Conservation (phyloP, 2,329 filamentous ascomycete genomes). For the Phoma sp. region DNA sequence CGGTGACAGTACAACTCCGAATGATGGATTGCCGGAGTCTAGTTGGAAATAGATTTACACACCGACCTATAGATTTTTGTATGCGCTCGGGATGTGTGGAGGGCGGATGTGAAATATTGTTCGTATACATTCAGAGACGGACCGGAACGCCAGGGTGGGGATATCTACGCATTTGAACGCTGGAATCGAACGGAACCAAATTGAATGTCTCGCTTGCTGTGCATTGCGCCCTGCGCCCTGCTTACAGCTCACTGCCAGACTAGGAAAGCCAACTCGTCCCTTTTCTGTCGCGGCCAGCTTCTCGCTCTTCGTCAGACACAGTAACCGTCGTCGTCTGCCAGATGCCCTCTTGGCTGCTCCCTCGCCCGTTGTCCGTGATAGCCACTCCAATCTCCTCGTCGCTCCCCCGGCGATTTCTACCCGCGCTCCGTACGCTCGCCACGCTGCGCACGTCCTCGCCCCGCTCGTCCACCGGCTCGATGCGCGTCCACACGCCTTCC, state of each 20-base stretch:
- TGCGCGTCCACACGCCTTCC: constrained; percentile 9
- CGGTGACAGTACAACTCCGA: too few species aligned
- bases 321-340: constrained; percentile 12
- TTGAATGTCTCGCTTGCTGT: too few species aligned
- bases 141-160: neutral
- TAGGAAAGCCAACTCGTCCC: constrained; percentile 2
- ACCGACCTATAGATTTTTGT: too few species aligned
- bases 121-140: too few species aligned
- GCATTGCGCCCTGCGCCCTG: too few species aligned
- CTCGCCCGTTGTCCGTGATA: neutral
- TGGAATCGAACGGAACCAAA: neutral
- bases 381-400: constrained; percentile 8
- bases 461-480: constrained; percentile 10
- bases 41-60: too few species aligned
- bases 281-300: neutral
- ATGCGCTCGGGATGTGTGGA: too few species aligned
- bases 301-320: neutral
- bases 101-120: too few species aligned
- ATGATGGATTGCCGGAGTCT: too few species aligned
- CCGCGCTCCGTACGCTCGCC: neutral
- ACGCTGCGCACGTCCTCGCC: neutral
- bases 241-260: neutral
- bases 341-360: neutral
- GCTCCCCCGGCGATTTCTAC: neutral
- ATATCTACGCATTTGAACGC: constrained; percentile 9